phyloP scores from a whole-genome alignment of 78 protist genomes.

The Mastigamoeba balamuthi region DNA sequence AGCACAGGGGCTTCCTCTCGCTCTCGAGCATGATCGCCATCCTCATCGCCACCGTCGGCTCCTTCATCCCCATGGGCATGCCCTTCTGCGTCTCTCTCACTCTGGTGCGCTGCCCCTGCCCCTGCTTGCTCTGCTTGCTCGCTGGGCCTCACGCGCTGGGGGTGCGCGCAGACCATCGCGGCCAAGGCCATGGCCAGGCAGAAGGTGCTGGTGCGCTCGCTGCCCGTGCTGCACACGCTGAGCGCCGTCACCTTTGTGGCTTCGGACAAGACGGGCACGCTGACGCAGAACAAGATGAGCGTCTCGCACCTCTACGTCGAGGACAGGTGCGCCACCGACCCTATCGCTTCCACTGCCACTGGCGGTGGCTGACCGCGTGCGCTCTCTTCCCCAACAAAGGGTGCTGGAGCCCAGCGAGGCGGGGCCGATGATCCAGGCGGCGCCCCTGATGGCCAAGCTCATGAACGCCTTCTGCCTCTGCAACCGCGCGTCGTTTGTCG shows the following conservation, averaged over 20 bases:
- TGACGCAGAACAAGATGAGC: conserved; percentile 69
- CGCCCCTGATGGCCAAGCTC: background rate
- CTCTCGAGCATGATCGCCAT: background rate
- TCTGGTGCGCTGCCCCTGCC: too few species aligned
- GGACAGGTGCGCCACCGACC: background rate
- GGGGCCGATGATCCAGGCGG: background rate
- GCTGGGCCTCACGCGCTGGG: conserved; percentile 40
- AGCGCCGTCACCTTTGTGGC: background rate
- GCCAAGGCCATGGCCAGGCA: conserved; percentile 47
- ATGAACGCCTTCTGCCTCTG: conserved; percentile 1
- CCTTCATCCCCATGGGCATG: conserved; percentile 74
- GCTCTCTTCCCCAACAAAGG: too few species aligned
- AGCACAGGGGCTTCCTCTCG: background rate
- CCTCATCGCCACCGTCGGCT: conserved; percentile 57
- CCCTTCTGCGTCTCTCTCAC: conserved; percentile 52
- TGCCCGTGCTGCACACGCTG: background rate
- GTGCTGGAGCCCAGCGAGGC: background rate
- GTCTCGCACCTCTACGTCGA: conserved; percentile 20
- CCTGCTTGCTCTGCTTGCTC: too few species aligned
- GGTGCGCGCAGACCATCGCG: too few species aligned
- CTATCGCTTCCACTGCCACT: background rate
- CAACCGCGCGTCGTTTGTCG: background rate
- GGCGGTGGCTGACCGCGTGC: background rate
- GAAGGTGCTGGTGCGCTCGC: conserved; percentile 5
- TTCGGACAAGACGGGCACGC: conserved; percentile 66